Evolutionary conservation across 768 basidiomycete species (phyloP).

Genomic region (Podaxis mareebaensis): DNA sequence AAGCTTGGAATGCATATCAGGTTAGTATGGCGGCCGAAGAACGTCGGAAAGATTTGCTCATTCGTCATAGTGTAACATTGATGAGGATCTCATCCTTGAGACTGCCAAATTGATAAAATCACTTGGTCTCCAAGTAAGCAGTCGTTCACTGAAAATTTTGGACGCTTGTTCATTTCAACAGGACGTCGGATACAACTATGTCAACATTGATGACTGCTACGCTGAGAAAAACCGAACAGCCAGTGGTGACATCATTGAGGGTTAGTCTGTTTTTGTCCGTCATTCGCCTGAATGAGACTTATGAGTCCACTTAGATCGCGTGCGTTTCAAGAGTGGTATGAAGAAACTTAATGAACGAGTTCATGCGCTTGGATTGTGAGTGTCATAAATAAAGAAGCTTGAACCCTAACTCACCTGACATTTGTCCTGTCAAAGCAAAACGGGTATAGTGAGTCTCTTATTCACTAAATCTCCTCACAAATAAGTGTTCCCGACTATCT

Average conservation of each 20-base stretch:
- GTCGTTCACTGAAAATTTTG: background rate
- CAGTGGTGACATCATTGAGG: slow-evolving; percentile 53
- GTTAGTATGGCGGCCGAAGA: slow-evolving; percentile 30
- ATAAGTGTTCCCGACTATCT: background rate
- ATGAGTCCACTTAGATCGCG: slow-evolving; percentile 35
- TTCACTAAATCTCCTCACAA: background rate
- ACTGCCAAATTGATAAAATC: slow-evolving; percentile 51
- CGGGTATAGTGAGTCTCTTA: slow-evolving; percentile 52
- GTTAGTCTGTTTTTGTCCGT: slow-evolving; percentile 29
- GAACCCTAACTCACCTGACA: slow-evolving; percentile 15
- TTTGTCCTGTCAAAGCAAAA: slow-evolving; percentile 40
- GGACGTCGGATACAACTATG: slow-evolving; percentile 57
- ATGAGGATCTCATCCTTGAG: slow-evolving; percentile 52
- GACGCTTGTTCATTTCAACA: slow-evolving; percentile 21
- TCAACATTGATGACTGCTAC: slow-evolving; percentile 69
- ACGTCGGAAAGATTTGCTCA: background rate
- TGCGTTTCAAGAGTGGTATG: slow-evolving; percentile 60
- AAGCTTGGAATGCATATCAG: slow-evolving; percentile 73
- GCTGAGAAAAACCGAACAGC: slow-evolving; percentile 54
- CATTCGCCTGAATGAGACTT: background rate
- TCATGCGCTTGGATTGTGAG: slow-evolving; percentile 58
- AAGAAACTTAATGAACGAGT: slow-evolving; percentile 53
- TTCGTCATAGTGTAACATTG: slow-evolving; percentile 62
- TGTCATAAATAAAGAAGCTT: slow-evolving; percentile 56
- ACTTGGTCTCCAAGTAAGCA: slow-evolving; percentile 49